phyloP scores from a whole-genome alignment of 164 flowering plant genomes.

The Litsea cubeba region DNA sequence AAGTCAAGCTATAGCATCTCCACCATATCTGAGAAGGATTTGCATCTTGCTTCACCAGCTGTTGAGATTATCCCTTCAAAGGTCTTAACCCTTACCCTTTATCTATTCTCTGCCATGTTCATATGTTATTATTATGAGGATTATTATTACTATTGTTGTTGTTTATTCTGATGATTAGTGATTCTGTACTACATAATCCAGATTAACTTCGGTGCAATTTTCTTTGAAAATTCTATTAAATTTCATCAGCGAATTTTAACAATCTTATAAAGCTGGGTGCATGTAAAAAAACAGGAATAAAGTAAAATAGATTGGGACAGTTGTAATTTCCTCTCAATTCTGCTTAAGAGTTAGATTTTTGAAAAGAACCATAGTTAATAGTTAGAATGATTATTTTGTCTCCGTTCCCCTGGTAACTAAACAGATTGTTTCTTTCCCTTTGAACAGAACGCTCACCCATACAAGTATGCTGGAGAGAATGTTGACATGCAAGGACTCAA shows the following conservation, averaged over 20 bases:
- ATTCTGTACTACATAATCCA: background rate
- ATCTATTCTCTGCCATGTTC: no score
- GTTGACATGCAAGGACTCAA: slow-evolving; percentile 64
- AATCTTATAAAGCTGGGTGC: background rate
- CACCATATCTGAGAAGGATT: slow-evolving; percentile 50
- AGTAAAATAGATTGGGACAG: background rate
- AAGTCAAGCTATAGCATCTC: slow-evolving; percentile 46
- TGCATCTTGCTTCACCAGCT: slow-evolving; percentile 68
- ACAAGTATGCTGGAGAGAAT: slow-evolving; percentile 74
- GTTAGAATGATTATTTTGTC: background rate
- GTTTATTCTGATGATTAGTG: background rate
- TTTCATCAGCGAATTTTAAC: background rate
- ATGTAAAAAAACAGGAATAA: background rate
- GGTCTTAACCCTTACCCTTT: slow-evolving; percentile 27
- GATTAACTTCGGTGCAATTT: background rate
- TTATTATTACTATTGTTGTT: background rate
- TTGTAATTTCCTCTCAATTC: background rate
- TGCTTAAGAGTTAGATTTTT: background rate
- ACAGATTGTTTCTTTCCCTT: background rate
- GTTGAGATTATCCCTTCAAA: slow-evolving; percentile 90
- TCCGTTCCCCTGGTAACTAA: background rate
- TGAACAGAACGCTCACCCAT: slow-evolving; percentile 56
- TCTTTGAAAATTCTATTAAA: background rate
- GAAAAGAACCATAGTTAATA: background rate
- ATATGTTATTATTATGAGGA: background rate